These are phyloP conservation scores for Pseudocohnilembus persalinus DNA, from an alignment of 169 alveolate species.

Conservation along the genomic window DNA sequence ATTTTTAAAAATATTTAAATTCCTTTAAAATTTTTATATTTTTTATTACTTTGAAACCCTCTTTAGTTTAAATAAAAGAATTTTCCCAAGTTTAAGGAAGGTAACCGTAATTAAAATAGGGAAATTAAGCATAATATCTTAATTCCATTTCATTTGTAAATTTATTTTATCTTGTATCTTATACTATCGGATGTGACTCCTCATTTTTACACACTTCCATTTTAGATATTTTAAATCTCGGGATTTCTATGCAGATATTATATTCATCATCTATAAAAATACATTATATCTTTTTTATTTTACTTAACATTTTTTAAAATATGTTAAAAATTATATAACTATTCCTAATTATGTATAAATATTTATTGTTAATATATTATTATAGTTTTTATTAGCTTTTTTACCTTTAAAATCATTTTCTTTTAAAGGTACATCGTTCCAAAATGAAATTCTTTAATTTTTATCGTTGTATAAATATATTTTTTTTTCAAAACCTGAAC, in stretches of 20 bases:
- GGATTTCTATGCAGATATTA: slow-evolving; percentile 59
- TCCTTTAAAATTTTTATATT: slow-evolving; percentile 1
- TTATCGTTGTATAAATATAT: background rate
- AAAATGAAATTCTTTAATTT: slow-evolving; percentile 54
- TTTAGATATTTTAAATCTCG: slow-evolving; percentile 54
- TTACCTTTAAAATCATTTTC: background rate
- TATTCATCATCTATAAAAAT: slow-evolving; percentile 4
- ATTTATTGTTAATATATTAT: too few species aligned
- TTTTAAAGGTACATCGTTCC: slow-evolving; percentile 63
- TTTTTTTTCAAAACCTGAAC: background rate
- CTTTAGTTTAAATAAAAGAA: slow-evolving; percentile 17
- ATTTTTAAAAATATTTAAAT: background rate
- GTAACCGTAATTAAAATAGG: slow-evolving; percentile 75
- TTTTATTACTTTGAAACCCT: slow-evolving; percentile 19
- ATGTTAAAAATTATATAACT: too few species aligned
- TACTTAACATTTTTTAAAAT: background rate
- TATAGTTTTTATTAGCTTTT: too few species aligned
- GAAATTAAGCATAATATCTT: slow-evolving; percentile 65
- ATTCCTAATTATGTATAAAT: too few species aligned
- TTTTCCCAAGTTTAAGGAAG: slow-evolving; percentile 84
- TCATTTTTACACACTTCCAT: slow-evolving; percentile 61
- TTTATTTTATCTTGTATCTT: slow-evolving; percentile 61
- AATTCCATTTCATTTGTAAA: slow-evolving; percentile 53
- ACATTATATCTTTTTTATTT: too few species aligned
- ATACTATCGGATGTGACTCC: slow-evolving; percentile 61